Evolutionary conservation across 2,329 filamentous ascomycete species (phyloP), one percentile per base, ranked within the genome.

Genomic region (Talaromyces albobiverticillius): DNA sequence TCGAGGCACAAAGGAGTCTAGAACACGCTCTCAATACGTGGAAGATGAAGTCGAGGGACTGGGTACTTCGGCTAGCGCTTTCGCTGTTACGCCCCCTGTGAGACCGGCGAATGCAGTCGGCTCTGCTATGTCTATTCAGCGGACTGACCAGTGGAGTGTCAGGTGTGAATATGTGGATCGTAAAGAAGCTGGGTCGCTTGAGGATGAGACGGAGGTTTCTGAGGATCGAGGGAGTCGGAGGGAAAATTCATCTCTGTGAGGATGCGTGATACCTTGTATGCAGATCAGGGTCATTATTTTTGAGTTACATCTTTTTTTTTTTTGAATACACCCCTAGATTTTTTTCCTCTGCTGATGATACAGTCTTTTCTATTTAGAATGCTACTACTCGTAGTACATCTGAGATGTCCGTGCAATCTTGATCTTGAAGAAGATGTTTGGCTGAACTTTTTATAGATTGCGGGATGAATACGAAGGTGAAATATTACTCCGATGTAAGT

Each of bases 1-100:
- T 22, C n/a, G 43, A 46, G 43, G 43, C 26, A 34, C 26, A 46
- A 46, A 46, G 26, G 43, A 46, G 16, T 46, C 26, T 23, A 46
- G 16, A 13, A 32, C 16, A 29, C 43, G 43, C 16, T 46, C n/a
- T 16, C 43, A 46, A 34, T 32, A 16, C 16, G 5, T 18, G 26
- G 43, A 46, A 34, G 43, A 46, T 22, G 43, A 46, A 16, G 16
- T 20, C 11, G 43, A 46, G 18, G 43, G 18, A 22, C 43, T 46
- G 43, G 43, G 43, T 20, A 22, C 43, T 34, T 46, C 16, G 26
- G 43, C 43, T 13, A 46, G 43, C 18, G 43, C 43, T 46, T 46
- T 46, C 26, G 43, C 43, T 34, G 43, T 46, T 22, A 34, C 43
- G 16, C 2, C 43, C 11, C 26, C 43, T 46, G 29, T 46, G 29